phyloP scores from a whole-genome alignment of 345 rosid genomes.

The Excoecaria agallocha region DNA sequence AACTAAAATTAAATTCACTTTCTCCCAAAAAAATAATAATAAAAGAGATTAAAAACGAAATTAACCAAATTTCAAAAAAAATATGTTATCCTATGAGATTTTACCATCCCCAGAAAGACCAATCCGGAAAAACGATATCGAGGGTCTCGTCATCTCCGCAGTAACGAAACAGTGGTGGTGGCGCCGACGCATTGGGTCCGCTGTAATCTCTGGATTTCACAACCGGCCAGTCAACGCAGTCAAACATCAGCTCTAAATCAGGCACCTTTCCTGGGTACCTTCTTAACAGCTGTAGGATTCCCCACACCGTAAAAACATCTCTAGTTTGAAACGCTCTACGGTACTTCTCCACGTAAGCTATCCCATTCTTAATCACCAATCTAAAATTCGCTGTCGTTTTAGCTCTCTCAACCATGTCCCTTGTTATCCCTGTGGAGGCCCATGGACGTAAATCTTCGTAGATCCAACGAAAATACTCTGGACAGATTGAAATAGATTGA shows the following conservation, averaged over 20 bases:
- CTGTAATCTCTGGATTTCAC: constrained; percentile 5
- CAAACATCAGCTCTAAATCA: constrained; percentile 34
- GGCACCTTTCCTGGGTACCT: constrained; percentile 32
- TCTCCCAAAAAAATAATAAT: background rate
- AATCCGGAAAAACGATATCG: constrained; percentile 31
- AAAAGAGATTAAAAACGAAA: too few relatives aligned
- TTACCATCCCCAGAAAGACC: constrained; percentile 41
- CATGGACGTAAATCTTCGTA: constrained; percentile 30
- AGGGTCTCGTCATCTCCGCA: constrained; percentile 23
- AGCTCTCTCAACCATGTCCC: constrained; percentile 25
- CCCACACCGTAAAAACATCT: constrained; percentile 32
- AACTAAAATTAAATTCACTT: background rate
- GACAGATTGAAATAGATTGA: constrained; percentile 16
- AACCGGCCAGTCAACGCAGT: constrained; percentile 35
- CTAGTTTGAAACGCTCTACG: constrained; percentile 20
- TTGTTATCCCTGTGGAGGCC: constrained; percentile 27
- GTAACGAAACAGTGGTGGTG: constrained; percentile 35
- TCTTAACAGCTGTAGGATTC: constrained; percentile 28
- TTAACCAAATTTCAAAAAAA: too few relatives aligned
- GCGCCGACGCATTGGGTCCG: constrained; percentile 9
- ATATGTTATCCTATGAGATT: too few relatives aligned
- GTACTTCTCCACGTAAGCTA: constrained; percentile 23
- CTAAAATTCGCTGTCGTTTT: constrained; percentile 22
- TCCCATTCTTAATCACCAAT: constrained; percentile 22
- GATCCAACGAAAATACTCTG: constrained; percentile 30